Percentiles rank a stretch among this genome's conserved stretches.
These are phyloP conservation scores for Paulownia fortunei DNA, from an alignment of 257 asterid species.

Conservation along the genomic window DNA sequence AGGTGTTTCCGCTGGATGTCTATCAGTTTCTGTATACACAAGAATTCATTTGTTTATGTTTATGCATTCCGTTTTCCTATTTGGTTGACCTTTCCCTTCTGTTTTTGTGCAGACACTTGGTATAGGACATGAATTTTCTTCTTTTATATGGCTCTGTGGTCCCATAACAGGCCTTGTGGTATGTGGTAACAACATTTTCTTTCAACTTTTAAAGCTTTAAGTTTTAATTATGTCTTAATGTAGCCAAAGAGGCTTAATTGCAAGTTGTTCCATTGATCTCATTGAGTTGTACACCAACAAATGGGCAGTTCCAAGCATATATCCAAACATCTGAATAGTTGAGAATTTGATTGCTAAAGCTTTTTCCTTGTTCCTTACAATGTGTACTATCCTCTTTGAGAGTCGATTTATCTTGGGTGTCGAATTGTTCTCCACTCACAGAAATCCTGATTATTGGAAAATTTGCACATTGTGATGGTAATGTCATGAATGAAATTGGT, in stretches of 20 bases:
- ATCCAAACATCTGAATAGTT: not conserved
- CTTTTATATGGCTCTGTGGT: constrained; percentile 99
- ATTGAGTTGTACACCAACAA: constrained; percentile 16
- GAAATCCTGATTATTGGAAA: not conserved
- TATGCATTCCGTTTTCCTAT: constrained; percentile 19
- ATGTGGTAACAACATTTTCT: constrained; percentile 40
- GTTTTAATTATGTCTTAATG: constrained; percentile 17
- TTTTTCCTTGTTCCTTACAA: not conserved
- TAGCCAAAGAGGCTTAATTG: constrained; percentile 22
- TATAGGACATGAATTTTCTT: constrained; percentile 91
- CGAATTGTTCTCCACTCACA: not conserved
- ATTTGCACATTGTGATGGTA: not conserved
- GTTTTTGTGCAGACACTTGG: constrained; percentile 92
- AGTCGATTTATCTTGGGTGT: not conserved
- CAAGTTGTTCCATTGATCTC: constrained; percentile 17
- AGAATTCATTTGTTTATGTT: not conserved
- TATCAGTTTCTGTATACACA: not conserved
- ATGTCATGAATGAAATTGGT: not conserved
- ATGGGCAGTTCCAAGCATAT: constrained; percentile 8
- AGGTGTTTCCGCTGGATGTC: constrained; percentile 1
- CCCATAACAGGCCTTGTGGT: constrained; percentile 99
- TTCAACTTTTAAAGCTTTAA: not conserved
- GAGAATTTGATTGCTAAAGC: not conserved
- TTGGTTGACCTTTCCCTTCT: constrained; percentile 36
- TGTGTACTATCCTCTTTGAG: not conserved